Conservation (phyloP, 768 basidiomycete genomes). For the Mycena filopes region DNA sequence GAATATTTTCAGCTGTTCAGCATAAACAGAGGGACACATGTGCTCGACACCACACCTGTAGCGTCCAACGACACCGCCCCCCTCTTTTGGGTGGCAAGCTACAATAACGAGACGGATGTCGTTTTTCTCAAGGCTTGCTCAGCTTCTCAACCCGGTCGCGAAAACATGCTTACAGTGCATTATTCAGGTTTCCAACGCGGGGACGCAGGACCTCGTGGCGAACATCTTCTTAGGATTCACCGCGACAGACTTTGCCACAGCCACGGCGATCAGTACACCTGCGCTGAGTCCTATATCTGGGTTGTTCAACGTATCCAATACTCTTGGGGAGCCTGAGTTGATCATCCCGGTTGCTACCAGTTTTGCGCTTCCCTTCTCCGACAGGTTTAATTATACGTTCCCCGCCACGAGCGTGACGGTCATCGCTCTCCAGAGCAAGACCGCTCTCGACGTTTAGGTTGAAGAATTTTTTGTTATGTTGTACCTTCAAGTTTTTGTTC, state of each 20-base stretch:
- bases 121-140: slow-evolving; percentile 46
- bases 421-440: slow-evolving; percentile 35
- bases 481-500: background rate
- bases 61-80: slow-evolving; percentile 42
- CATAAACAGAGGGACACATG: slow-evolving; percentile 47
- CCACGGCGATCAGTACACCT: slow-evolving; percentile 42
- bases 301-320: slow-evolving; percentile 46
- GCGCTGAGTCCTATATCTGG: slow-evolving; percentile 44
- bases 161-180: background rate
- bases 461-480: background rate
- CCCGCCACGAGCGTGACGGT: slow-evolving; percentile 47
- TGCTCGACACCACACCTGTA: slow-evolving; percentile 41
- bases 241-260: slow-evolving; percentile 38
- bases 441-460: slow-evolving; percentile 9
- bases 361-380: slow-evolving; percentile 41
- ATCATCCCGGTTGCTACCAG: slow-evolving; percentile 45
- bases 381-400: slow-evolving; percentile 47
- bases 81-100: slow-evolving; percentile 48
- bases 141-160: background rate
- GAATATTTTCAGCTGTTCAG: slow-evolving; percentile 45
- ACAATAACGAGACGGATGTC: slow-evolving; percentile 45
- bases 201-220: slow-evolving; percentile 43
- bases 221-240: slow-evolving; percentile 45
- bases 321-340: slow-evolving; percentile 42
- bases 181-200: slow-evolving; percentile 45